A percentile compares a stretch with the other conserved stretches of the same genome.
Conservation (phyloP, 306 rosid species). For the Nissolia schottii region DNA sequence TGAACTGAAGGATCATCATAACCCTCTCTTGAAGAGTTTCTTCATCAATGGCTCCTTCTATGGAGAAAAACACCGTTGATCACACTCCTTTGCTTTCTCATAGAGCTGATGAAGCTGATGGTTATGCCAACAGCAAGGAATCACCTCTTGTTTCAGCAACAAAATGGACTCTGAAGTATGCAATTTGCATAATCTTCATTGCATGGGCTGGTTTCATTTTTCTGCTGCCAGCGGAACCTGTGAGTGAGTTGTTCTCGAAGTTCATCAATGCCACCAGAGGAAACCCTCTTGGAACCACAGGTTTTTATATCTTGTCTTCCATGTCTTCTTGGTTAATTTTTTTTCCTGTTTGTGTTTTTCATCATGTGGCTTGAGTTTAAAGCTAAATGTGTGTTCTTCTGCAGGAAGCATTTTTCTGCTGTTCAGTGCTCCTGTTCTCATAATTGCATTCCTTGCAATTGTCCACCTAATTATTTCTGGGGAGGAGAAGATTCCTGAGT, state of each 20-base stretch:
- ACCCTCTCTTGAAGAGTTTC: neutral
- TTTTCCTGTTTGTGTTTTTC: neutral
- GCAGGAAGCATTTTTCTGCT: conserved; percentile 67
- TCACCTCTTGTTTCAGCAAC: conserved; percentile 29
- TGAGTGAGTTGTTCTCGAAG: neutral
- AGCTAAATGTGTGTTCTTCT: conserved; percentile 3
- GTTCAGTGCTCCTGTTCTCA: conserved; percentile 55
- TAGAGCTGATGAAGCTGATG: conserved; percentile 28
- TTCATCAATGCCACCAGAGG: conserved; percentile 26
- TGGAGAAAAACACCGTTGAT: conserved; percentile 45
- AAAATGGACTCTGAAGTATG: conserved; percentile 48
- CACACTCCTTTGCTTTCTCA: conserved; percentile 45
- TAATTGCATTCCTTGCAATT: conserved; percentile 61
- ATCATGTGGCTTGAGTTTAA: conserved; percentile 9
- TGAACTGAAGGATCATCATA: neutral
- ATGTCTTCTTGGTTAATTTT: neutral
- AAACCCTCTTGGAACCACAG: conserved; percentile 56
- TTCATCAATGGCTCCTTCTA: neutral
- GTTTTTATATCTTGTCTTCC: conserved; percentile 35
- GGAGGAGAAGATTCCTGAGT: conserved; percentile 52
- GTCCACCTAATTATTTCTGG: conserved; percentile 52
- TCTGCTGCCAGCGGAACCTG: conserved; percentile 42
- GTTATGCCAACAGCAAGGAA: conserved; percentile 16
- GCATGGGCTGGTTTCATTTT: conserved; percentile 56
- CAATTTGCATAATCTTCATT: conserved; percentile 47